These are phyloP conservation scores for Udeniomyces megalosporus DNA, from an alignment of 768 basidiomycete genomes.

Conservation along the genomic window DNA sequence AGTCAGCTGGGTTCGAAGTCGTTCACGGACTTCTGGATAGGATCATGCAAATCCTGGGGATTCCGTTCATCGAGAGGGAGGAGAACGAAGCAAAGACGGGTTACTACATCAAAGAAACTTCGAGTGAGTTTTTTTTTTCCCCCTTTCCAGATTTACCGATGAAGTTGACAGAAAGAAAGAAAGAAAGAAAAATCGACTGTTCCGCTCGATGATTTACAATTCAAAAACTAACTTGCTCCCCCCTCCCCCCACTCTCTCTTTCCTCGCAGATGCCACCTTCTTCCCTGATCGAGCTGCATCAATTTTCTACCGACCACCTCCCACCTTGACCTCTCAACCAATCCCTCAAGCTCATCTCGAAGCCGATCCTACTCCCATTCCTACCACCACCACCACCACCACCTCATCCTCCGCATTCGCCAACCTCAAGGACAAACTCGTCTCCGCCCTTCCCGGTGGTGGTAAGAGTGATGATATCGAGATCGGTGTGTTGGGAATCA, in stretches of 20 bases:
- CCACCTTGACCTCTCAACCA: constrained; percentile 23
- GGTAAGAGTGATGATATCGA: constrained; percentile 39
- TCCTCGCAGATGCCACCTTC: constrained; percentile 60
- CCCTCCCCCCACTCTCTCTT: not conserved
- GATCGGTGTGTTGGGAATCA: constrained; percentile 79
- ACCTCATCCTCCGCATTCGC: constrained; percentile 21
- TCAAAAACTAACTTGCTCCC: not conserved
- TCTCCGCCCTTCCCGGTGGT: constrained; percentile 32
- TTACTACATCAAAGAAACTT: constrained; percentile 78
- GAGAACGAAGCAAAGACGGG: constrained; percentile 49
- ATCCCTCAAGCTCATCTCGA: constrained; percentile 11
- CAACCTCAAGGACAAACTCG: constrained; percentile 34
- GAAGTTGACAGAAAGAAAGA: no score
- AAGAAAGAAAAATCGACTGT: no score
- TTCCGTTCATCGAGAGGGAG: constrained; percentile 52
- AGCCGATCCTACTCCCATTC: not conserved
- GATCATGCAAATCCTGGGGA: constrained; percentile 88
- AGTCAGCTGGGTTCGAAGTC: constrained; percentile 90
- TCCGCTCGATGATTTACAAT: no score
- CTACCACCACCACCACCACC: not conserved
- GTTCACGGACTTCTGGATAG: constrained; percentile 88
- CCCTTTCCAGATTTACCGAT: not conserved
- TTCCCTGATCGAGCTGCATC: constrained; percentile 90
- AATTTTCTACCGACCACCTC: constrained; percentile 61
- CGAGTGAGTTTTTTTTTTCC: constrained; percentile 41